A percentile compares a stretch with the other conserved stretches of the same genome.
phyloP scores from a whole-genome alignment of 345 rosid species.

The Ceriops zippeliana region DNA sequence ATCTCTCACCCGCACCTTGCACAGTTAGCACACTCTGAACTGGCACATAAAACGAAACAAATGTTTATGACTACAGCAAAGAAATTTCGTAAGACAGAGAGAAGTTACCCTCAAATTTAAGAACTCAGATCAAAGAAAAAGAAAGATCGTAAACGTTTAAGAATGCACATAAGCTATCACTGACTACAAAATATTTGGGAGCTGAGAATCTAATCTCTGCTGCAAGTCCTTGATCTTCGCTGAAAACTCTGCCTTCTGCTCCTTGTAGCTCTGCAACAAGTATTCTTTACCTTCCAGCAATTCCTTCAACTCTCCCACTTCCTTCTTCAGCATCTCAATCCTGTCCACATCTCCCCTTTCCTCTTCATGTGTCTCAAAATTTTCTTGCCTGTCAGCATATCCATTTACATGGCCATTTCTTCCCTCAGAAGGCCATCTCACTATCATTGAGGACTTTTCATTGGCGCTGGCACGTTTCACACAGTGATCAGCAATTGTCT shows the following conservation, averaged over 20 bases:
- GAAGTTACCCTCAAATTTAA: slow-evolving; percentile 10
- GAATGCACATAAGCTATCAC: slow-evolving; percentile 67
- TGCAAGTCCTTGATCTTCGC: slow-evolving; percentile 77
- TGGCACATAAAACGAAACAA: slow-evolving; percentile 8
- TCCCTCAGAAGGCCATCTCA: slow-evolving; percentile 44
- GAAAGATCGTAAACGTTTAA: slow-evolving; percentile 24
- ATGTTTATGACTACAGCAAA: slow-evolving; percentile 1
- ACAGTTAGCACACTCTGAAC: slow-evolving; percentile 7
- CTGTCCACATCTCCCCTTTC: slow-evolving; percentile 51
- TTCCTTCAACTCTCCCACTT: slow-evolving; percentile 80
- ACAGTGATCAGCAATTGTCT: slow-evolving; percentile 84
- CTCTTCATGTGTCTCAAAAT: slow-evolving; percentile 37
- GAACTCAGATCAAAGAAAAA: background rate
- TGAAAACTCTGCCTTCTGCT: slow-evolving; percentile 79
- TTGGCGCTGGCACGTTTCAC: slow-evolving; percentile 38
- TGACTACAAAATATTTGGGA: slow-evolving; percentile 89
- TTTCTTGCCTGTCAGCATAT: slow-evolving; percentile 40
- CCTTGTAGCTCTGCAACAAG: slow-evolving; percentile 73
- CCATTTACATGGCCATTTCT: slow-evolving; percentile 64
- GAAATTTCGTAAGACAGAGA: background rate
- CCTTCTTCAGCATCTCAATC: slow-evolving; percentile 72
- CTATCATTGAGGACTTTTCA: slow-evolving; percentile 34
- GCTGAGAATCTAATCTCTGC: slow-evolving; percentile 76
- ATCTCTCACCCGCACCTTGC: slow-evolving; percentile 4
- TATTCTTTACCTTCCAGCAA: slow-evolving; percentile 89